phyloP scores from a whole-genome alignment of 2,329 filamentous ascomycete species.

The Metarhizium robertsii region DNA sequence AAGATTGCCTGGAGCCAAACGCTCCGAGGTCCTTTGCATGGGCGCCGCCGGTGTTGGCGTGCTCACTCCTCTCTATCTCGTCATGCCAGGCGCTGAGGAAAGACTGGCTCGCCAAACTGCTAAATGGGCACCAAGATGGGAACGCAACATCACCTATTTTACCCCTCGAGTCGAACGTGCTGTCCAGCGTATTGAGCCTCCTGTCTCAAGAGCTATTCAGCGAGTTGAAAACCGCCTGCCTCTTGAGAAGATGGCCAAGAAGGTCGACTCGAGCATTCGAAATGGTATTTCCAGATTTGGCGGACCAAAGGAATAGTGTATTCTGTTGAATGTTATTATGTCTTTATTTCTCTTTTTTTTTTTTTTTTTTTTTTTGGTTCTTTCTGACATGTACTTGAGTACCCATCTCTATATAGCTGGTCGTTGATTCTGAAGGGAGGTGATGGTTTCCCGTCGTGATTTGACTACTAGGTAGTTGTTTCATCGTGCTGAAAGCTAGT shows the following conservation, averaged over 20 bases:
- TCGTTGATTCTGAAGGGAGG: not conserved
- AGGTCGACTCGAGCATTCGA: conserved; percentile 38
- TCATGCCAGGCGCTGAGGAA: conserved; percentile 47
- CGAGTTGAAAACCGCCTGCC: conserved; percentile 37
- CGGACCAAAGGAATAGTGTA: conserved; percentile 9
- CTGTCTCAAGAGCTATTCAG: conserved; percentile 34
- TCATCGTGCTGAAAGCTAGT: not conserved
- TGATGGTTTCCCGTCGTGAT: not conserved
- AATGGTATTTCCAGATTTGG: conserved; percentile 31
- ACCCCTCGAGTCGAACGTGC: conserved; percentile 35
- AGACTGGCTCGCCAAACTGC: conserved; percentile 42
- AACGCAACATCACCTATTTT: conserved; percentile 47
- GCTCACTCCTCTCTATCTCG: conserved; percentile 48
- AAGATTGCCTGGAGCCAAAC: conserved; percentile 39
- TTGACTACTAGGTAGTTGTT: not conserved
- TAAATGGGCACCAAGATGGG: conserved; percentile 52
- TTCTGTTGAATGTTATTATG: not conserved
- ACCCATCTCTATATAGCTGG: no score
- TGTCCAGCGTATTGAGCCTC: conserved; percentile 40
- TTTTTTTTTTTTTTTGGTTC: not conserved
- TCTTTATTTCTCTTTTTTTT: not conserved
- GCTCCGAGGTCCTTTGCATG: conserved; percentile 42
- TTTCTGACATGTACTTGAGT: not conserved
- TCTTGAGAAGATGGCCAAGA: conserved; percentile 40
- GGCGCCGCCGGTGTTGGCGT: conserved; percentile 43